Conservation (phyloP, 805 yeast species). For the Kodamaea kaohsiungensis region DNA sequence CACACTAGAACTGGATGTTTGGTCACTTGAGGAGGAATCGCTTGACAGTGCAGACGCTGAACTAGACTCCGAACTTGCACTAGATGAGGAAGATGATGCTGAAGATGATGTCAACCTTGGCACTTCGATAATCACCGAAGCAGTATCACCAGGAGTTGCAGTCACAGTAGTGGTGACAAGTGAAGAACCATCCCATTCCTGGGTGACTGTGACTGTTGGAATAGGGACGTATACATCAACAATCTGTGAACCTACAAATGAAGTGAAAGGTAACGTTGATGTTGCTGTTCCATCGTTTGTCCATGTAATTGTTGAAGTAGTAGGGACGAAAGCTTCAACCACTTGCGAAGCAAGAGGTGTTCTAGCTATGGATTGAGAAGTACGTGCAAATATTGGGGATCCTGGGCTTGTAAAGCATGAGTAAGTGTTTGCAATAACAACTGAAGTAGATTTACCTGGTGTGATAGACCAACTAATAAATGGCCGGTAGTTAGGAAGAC, state of each 20-base stretch:
- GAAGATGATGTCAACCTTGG: not conserved
- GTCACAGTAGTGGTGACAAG: constrained; percentile 9
- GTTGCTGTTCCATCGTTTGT: not conserved
- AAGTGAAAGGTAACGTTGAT: not conserved
- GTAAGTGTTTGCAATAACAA: not conserved
- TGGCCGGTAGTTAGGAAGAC: not conserved
- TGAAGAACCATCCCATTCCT: constrained; percentile 10
- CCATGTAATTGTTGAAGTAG: not conserved
- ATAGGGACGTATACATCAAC: constrained; percentile 13
- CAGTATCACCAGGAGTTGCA: constrained; percentile 13
- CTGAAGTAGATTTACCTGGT: not conserved
- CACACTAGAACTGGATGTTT: not conserved
- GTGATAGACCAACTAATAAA: not conserved
- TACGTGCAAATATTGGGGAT: no score
- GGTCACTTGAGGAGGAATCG: no score
- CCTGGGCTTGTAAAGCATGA: not conserved
- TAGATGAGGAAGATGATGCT: no score
- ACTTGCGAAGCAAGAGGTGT: not conserved
- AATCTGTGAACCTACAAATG: not conserved
- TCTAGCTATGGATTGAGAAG: not conserved
- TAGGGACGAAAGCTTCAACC: not conserved
- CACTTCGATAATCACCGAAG: constrained; percentile 14
- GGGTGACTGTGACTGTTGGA: constrained; percentile 9
- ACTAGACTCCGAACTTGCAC: not conserved
- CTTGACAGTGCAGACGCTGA: no score